phyloP scores from a whole-genome alignment of 768 basidiomycete genomes.

The Rhizopogon vulgaris region DNA sequence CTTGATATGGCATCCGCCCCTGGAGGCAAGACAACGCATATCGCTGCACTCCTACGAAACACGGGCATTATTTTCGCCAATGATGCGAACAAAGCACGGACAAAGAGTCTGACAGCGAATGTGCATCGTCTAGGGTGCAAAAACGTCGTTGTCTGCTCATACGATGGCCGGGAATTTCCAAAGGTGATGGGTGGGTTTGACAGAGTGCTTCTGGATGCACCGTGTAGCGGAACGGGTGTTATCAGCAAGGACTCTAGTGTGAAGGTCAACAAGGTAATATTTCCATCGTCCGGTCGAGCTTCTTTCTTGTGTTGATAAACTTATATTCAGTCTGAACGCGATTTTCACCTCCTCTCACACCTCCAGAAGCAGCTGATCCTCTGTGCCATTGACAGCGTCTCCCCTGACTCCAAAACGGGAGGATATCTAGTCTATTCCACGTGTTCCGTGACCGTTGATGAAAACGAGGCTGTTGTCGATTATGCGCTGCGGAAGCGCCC shows the following conservation, averaged over 20 bases:
- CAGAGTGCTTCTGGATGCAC: conserved; percentile 93
- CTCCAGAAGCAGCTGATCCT: conserved; percentile 97
- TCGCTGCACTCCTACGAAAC: conserved; percentile 94
- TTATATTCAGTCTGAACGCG: conserved; percentile 71
- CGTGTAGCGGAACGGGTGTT: conserved; percentile 96
- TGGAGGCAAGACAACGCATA: conserved; percentile 97
- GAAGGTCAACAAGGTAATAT: conserved; percentile 91
- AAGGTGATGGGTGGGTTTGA: conserved; percentile 99
- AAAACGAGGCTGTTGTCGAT: conserved; percentile 97
- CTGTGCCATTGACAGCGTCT: conserved; percentile 95
- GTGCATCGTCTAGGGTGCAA: conserved; percentile 96
- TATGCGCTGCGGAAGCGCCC: conserved; percentile 95
- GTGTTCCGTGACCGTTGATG: conserved; percentile 96
- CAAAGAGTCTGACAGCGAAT: conserved; percentile 95
- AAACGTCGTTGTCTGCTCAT: conserved; percentile 95
- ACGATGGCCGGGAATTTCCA: conserved; percentile 96
- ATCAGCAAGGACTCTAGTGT: conserved; percentile 97
- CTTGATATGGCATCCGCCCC: conserved; percentile 99
- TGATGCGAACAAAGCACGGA: conserved; percentile 89
- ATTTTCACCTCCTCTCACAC: conserved; percentile 94
- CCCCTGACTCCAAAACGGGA: conserved; percentile 83
- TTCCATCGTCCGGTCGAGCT: not conserved
- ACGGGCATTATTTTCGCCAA: conserved; percentile 98
- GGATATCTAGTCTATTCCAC: conserved; percentile 97
- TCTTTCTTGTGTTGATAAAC: conserved; percentile 3